Conservation (phyloP, 169 alveolate genomes). For the Eimeria brunetti region DNA sequence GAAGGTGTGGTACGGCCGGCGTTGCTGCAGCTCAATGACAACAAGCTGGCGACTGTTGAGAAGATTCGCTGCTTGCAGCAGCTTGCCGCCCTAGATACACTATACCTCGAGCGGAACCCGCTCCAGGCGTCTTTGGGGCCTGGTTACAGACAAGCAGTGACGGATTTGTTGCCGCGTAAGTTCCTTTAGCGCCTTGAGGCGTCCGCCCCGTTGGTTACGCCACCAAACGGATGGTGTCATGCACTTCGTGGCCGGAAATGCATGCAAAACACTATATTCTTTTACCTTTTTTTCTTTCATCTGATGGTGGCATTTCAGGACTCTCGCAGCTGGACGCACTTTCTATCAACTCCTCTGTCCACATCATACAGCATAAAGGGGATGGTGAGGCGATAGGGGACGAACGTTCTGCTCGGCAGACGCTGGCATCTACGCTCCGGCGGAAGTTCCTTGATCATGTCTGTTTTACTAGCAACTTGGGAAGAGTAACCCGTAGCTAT, state of each 20-base stretch:
- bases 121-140: conserved; percentile 85
- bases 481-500: neutral
- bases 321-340: conserved; percentile 78
- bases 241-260: neutral
- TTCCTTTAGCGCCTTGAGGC: neutral
- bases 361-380: conserved; percentile 42
- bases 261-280: neutral
- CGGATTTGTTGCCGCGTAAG: conserved; percentile 82
- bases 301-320: conserved; percentile 36
- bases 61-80: conserved; percentile 69
- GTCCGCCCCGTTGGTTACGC: neutral
- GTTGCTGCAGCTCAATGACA: conserved; percentile 84
- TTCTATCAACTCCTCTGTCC: conserved; percentile 22
- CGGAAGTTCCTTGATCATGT: neutral
- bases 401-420: neutral
- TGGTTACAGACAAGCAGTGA: conserved; percentile 82
- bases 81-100: conserved; percentile 77
- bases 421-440: neutral
- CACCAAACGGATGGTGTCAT: no score
- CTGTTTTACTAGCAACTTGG: neutral
- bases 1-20: neutral
- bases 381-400: conserved; percentile 30
- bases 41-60: conserved; percentile 74
- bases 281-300: neutral
- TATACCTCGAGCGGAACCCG: conserved; percentile 86